Evolutionary conservation across 352 stramenopile genomes (phyloP).

Genomic region (Pythium pyrilobum): DNA sequence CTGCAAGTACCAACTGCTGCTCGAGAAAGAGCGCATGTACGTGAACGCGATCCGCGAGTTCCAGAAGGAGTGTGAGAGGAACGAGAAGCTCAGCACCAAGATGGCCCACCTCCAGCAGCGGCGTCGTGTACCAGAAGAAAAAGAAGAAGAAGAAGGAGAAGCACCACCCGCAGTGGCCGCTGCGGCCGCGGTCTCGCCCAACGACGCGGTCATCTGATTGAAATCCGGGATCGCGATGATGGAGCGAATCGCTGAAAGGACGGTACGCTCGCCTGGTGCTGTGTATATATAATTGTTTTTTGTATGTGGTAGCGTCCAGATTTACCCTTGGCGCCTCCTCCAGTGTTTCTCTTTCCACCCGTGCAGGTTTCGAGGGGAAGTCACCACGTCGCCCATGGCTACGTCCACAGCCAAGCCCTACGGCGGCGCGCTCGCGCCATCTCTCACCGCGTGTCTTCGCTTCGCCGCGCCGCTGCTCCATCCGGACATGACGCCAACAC

Average conservation of each 20-base stretch:
- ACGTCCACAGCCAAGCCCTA: neutral
- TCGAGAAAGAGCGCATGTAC: slow-evolving; percentile 77
- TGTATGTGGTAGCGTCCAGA: no score
- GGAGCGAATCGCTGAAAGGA: no score
- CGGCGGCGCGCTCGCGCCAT: slow-evolving; percentile 9
- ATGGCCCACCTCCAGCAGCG: slow-evolving; percentile 6
- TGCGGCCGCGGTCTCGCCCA: no score
- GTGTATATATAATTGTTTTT: neutral
- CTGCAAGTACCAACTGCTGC: slow-evolving; percentile 71
- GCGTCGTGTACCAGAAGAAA: neutral
- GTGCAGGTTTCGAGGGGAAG: neutral
- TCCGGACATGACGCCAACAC: slow-evolving; percentile 8
- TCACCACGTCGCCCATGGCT: no score
- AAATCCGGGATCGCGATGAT: neutral
- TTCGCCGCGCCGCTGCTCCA: slow-evolving; percentile 36
- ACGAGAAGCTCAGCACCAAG: slow-evolving; percentile 50
- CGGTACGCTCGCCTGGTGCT: no score
- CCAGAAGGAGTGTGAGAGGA: slow-evolving; percentile 85
- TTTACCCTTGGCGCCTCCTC: no score
- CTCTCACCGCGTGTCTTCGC: slow-evolving; percentile 37
- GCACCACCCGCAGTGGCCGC: no score
- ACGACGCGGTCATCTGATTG: slow-evolving; percentile 2
- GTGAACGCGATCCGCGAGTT: slow-evolving; percentile 84
- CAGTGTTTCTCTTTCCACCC: neutral
- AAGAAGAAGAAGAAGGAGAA: no score